phyloP scores from a whole-genome alignment of 2,329 filamentous ascomycete species.

The Capronia epimyces region DNA sequence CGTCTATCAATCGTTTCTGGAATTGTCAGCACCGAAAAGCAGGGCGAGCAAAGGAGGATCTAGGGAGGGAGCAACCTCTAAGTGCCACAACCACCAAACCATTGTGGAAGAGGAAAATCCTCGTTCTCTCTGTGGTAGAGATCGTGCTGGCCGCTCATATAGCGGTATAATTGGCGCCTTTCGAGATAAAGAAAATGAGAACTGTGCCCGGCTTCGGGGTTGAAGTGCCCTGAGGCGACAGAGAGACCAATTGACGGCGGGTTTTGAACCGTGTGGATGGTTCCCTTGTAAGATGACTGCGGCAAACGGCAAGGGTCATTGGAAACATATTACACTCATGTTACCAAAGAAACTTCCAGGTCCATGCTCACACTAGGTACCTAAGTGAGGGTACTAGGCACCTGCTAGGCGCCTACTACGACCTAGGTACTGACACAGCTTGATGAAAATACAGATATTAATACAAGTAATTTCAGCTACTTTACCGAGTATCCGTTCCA shows the following conservation, averaged over 20 bases:
- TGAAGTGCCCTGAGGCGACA: no score
- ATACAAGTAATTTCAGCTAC: neutral
- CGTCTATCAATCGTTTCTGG: constrained; percentile 22
- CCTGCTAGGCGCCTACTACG: no score
- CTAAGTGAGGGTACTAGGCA: neutral
- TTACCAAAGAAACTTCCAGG: neutral
- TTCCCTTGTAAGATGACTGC: no score
- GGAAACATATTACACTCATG: no score
- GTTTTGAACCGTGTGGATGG: no score
- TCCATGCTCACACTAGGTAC: neutral
- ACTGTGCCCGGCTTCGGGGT: no score
- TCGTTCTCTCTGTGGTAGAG: neutral
- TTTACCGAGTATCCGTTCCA: neutral
- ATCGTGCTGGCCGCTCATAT: neutral
- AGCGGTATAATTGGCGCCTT: neutral
- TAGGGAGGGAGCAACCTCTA: constrained; percentile 21
- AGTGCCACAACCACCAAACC: constrained; percentile 25
- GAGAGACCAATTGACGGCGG: neutral
- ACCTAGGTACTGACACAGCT: no score
- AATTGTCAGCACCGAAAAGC: constrained; percentile 8
- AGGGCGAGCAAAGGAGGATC: neutral
- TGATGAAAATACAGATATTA: neutral
- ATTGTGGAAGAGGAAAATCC: constrained; percentile 6
- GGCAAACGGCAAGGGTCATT: no score
- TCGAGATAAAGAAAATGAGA: no score